Percentiles rank a stretch among this genome's conserved stretches.
Evolutionary conservation across 345 rosid genomes (phyloP).

Genomic region (Clausena lansium): DNA sequence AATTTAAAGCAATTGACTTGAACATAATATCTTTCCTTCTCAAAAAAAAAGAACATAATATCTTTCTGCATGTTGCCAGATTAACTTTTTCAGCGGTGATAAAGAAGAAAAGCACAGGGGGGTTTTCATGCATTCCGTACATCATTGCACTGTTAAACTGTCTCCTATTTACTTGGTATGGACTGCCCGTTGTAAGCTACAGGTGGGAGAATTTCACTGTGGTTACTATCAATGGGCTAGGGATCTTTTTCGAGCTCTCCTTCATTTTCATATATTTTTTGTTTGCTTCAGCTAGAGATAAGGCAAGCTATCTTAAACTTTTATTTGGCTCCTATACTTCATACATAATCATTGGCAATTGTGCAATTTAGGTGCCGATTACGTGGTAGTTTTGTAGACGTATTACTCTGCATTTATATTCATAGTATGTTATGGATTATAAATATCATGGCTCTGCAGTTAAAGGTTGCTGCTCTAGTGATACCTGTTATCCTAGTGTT

Average conservation of each 20-base stretch:
- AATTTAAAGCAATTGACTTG: background rate
- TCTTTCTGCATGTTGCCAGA: conserved; percentile 34
- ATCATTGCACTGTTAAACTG: conserved; percentile 60
- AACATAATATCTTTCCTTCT: background rate
- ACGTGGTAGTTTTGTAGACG: background rate
- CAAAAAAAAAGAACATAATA: background rate
- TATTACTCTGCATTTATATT: background rate
- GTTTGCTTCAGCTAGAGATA: conserved; percentile 49
- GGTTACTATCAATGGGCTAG: conserved; percentile 71
- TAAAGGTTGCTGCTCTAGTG: conserved; percentile 41
- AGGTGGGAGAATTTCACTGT: conserved; percentile 78
- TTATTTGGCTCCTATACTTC: background rate
- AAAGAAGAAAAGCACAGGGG: conserved; percentile 69
- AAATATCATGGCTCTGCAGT: conserved; percentile 34
- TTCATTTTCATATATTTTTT: conserved; percentile 59
- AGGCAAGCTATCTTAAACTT: conserved; percentile 41
- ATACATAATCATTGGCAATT: background rate
- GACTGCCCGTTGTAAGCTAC: conserved; percentile 75
- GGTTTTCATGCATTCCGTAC: conserved; percentile 84
- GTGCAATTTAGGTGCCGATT: background rate
- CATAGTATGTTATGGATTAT: background rate
- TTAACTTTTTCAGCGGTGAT: conserved; percentile 67
- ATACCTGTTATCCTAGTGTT: conserved; percentile 37
- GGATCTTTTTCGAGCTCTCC: conserved; percentile 62
- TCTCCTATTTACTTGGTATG: conserved; percentile 82